Evolutionary conservation across 2,329 filamentous ascomycete species (phyloP).

Genomic region (Aspergillus aculeatus): DNA sequence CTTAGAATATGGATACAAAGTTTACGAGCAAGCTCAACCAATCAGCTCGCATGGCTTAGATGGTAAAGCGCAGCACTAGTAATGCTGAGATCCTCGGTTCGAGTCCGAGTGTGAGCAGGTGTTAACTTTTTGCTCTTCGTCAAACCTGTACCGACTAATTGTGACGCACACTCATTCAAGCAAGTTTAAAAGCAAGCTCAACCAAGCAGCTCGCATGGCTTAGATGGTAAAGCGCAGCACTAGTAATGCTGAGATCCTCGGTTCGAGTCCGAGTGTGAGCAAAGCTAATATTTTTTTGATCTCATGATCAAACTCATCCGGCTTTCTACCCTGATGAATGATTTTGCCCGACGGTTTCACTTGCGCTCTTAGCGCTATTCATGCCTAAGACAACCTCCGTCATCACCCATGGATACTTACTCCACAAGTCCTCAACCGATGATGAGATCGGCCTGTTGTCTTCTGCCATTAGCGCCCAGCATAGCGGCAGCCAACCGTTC

Average conservation of each 20-base stretch:
- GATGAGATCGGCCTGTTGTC: neutral
- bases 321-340: neutral
- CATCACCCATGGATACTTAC: neutral
- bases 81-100: neutral
- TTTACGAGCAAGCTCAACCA: neutral
- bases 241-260: neutral
- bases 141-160: neutral
- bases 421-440: neutral
- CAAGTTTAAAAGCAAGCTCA: neutral
- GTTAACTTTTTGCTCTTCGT: neutral
- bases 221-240: neutral
- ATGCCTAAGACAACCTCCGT: neutral
- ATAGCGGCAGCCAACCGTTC: neutral
- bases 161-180: accelerated
- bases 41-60: neutral
- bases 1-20: no score
- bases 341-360: neutral
- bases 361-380: neutral
- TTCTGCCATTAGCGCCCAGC: neutral
- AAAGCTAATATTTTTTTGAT: neutral
- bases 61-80: neutral
- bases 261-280: neutral
- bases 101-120: neutral
- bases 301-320: no score
- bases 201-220: neutral